phyloP scores from a whole-genome alignment of 805 yeast genomes.

The Alloascoidea hylecoeti region DNA sequence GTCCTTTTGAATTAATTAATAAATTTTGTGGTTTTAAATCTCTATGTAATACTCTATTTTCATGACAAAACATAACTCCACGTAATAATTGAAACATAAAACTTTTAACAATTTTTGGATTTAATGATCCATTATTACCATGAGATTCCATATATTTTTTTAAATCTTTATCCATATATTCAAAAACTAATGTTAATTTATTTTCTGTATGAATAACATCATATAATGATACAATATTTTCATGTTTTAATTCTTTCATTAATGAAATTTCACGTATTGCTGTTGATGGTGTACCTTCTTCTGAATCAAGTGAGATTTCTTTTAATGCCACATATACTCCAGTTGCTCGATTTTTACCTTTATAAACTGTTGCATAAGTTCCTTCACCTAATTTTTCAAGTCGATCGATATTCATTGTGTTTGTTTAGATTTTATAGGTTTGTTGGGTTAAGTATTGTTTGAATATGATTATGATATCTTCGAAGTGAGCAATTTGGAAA shows the following conservation, averaged over 20 bases:
- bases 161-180: constrained; percentile 84
- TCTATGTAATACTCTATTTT: constrained; percentile 69
- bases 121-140: constrained; percentile 64
- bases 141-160: constrained; percentile 89
- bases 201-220: constrained; percentile 97
- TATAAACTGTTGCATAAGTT: constrained; percentile 97
- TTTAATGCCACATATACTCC: constrained; percentile 89
- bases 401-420: too few relatives aligned
- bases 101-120: constrained; percentile 61
- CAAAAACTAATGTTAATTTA: constrained; percentile 87
- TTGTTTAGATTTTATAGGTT: neutral
- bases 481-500: too few relatives aligned
- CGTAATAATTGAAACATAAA: constrained; percentile 89
- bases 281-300: constrained; percentile 97
- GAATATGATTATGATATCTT: too few relatives aligned
- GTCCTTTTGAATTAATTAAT: constrained; percentile 80
- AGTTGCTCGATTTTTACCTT: constrained; percentile 74
- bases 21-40: constrained; percentile 91
- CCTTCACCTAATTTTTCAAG: constrained; percentile 89
- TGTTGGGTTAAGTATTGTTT: too few relatives aligned
- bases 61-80: constrained; percentile 83
- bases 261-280: constrained; percentile 94
- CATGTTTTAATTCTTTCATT: constrained; percentile 89
- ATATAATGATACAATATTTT: constrained; percentile 80
- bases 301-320: constrained; percentile 88